Conservation (phyloP, 768 basidiomycete genomes). For the Rhodotorula taiwanensis region DNA sequence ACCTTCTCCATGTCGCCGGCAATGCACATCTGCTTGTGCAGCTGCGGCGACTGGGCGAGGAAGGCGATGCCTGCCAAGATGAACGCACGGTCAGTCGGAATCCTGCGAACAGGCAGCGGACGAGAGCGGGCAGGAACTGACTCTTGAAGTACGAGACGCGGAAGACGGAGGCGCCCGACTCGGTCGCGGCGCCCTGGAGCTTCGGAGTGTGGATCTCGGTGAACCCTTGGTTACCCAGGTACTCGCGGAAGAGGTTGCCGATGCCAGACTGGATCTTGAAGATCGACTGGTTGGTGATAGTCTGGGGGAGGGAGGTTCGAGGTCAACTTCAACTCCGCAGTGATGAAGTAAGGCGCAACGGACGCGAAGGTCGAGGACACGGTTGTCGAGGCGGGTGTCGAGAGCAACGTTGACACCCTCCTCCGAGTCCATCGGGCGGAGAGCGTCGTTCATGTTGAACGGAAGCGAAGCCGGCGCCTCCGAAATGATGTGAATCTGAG, state of each 20-base stretch:
- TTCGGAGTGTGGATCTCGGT: constrained; percentile 97
- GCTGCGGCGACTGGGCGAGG: constrained; percentile 92
- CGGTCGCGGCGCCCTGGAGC: constrained; percentile 91
- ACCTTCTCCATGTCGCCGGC: constrained; percentile 97
- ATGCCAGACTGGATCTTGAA: constrained; percentile 88
- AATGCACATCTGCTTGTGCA: constrained; percentile 99
- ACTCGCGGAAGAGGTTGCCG: constrained; percentile 76
- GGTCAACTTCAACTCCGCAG: too few species aligned
- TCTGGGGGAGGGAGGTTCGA: constrained; percentile 50
- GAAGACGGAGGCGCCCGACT: constrained; percentile 94
- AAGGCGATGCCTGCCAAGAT: constrained; percentile 72
- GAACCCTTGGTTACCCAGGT: constrained; percentile 66
- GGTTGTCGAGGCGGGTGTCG: constrained; percentile 89
- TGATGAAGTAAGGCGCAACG: constrained; percentile 39
- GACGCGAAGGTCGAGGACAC: constrained; percentile 86
- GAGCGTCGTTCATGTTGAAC: constrained; percentile 88
- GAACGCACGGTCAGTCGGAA: not conserved
- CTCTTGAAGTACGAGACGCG: constrained; percentile 98
- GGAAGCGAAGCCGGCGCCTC: constrained; percentile 72
- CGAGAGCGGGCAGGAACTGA: constrained; percentile 42
- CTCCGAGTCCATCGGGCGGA: constrained; percentile 68
- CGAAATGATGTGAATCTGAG: constrained; percentile 71
- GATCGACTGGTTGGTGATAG: constrained; percentile 88
- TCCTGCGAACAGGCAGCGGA: not conserved
- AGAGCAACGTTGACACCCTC: constrained; percentile 60